phyloP scores from a whole-genome alignment of 176 grass and related monocot genomes.

The Avena sativa region DNA sequence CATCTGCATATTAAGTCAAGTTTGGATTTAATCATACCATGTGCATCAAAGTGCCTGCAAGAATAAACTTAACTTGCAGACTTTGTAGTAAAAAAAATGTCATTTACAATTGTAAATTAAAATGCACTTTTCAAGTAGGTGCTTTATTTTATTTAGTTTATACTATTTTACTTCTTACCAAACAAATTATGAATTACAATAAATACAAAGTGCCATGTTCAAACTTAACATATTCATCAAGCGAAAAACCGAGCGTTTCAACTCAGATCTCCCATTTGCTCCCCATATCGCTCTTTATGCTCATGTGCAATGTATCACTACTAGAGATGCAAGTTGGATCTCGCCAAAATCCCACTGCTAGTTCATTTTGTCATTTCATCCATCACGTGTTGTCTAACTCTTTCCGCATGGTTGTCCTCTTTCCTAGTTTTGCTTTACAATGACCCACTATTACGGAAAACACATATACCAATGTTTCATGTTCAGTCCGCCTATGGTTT shows the following conservation, averaged over 20 bases:
- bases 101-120: neutral
- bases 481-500: neutral
- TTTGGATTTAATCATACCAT: neutral
- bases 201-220: too few species aligned
- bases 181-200: too few species aligned
- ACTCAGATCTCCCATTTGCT: neutral
- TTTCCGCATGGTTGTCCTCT: neutral
- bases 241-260: neutral
- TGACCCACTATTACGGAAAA: neutral
- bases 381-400: neutral
- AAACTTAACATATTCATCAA: neutral
- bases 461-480: neutral
- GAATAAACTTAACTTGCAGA: neutral
- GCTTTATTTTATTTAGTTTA: neutral
- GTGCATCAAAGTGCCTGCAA: neutral
- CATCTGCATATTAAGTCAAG: conserved; percentile 45
- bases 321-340: too few species aligned
- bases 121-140: neutral
- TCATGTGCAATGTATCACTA: neutral
- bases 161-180: too few species aligned
- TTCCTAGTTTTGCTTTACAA: neutral
- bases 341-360: too few species aligned
- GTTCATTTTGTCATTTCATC: too few species aligned
- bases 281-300: neutral
- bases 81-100: neutral